Conservation (phyloP, 1,284 basidiomycete species). For the Rhodotorula sp. region DNA sequence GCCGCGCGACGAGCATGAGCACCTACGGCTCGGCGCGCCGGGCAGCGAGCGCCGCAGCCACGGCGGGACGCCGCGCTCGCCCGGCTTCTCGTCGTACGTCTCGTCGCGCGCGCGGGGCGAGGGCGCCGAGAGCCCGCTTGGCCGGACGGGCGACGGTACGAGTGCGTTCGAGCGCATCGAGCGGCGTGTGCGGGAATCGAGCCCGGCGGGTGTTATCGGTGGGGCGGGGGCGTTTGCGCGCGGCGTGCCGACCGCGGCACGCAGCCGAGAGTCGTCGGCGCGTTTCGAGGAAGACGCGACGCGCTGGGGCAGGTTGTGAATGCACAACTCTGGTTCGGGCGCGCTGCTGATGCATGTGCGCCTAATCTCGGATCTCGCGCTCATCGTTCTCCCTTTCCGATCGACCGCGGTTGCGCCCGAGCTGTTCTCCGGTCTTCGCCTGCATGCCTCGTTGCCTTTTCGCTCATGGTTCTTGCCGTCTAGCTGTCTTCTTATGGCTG, state of each 20-base stretch:
- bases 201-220: slow-evolving; percentile 8
- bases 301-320: slow-evolving; percentile 10
- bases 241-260: too few species aligned
- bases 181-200: slow-evolving; percentile 13
- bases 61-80: background rate
- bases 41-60: slow-evolving; percentile 7
- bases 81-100: slow-evolving; percentile 24
- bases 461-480: too few species aligned
- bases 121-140: background rate
- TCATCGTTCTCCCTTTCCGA: too few species aligned
- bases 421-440: too few species aligned
- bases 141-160: background rate
- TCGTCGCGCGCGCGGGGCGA: background rate
- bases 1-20: background rate
- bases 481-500: too few species aligned
- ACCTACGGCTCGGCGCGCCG: background rate
- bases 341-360: too few species aligned
- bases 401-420: too few species aligned
- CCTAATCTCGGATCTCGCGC: too few species aligned
- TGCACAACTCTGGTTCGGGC: background rate
- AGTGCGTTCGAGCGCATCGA: slow-evolving; percentile 15
- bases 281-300: slow-evolving; percentile 1
- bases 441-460: too few species aligned
- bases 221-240: background rate
- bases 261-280: slow-evolving; percentile 5